Evolutionary conservation across 352 stramenopile species (phyloP), one percentile per base, ranked within the genome.

Genomic region (Aphanomyces stellatus): DNA sequence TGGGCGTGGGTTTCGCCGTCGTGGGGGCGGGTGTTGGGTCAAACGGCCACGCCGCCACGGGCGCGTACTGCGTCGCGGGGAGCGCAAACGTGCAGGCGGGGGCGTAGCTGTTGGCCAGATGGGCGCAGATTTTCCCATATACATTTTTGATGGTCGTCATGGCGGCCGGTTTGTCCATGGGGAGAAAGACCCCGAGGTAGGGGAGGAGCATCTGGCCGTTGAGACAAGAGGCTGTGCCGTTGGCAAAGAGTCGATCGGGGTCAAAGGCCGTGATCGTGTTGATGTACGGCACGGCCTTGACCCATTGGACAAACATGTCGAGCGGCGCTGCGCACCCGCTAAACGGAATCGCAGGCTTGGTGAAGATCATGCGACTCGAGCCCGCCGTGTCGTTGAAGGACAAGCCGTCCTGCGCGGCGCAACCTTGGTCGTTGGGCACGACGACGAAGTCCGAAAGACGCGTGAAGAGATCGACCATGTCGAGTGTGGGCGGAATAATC

Each of bases 361-460:
- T 76, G n/a, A 76, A 70, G 6, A 51, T 48, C 1, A 51, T 62
- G 17, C 3, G 28, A 15, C 17, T 5, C 17, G 15, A 28, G 2
- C 65, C 62, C 2, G 71, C 65, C 0, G 80, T 81, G 40, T 68
- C 79, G 24, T 56, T 76, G 74, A 87, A 87, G 1, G 53, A 15
- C 17, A 72, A 65, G 24, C 72, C 78, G 0, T 48, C 72, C 41
- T 84, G 74, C 2, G 76, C 74, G n/a, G 70, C 69, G 71, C 78
- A 88, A 41, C 77, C 80, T 48, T 79, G 72, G 25, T 76, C 65
- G 30, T 78, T 84, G 1, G 80, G 74, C n/a, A 30, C 49, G 49
- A 57, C 49, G 13, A 57, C 1, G 30, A 57, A 57, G 19, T 57
- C 25, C 6, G 49, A 22, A 7, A 57, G 4, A 15, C 49, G 49